Base-by-base conservation (phyloP, 2,329 filamentous ascomycete species). In the Ciborinia camelliae region DNA sequence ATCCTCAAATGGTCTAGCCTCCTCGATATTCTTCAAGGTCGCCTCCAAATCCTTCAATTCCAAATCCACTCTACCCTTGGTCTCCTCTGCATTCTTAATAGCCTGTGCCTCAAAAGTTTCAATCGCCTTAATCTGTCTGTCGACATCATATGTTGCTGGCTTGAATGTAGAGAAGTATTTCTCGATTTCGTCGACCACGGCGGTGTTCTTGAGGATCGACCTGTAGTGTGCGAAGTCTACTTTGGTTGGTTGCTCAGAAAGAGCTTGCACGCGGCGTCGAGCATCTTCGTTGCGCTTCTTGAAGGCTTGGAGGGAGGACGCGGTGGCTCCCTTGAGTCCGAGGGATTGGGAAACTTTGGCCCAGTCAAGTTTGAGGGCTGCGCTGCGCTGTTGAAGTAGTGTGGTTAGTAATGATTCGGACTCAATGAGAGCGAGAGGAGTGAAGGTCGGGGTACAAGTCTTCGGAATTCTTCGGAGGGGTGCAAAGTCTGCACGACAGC, bases 221-320 rank as follows among this genome's bases (percentile, higher is more conserved):
- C 93, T 92, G 90, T 98, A 99, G 81, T 94, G 86, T 73, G 86
- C 80, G 82, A 99, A 98, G 85, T 99, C 92, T 81, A 99, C 87
- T 66, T 86, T 86, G 76, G 92, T 91, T 71, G 94, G 83, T 78
- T 90, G 88, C 81, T 97, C 92, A 70, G 86, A 88, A 66, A 99
- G 91, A 69, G 86, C 75, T 80, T 90, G 87, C 68, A 99, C 85
- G 82, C 94, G 94, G 84, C 95, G 94, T 81, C 94, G 93, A 77
- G 92, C 94, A 79, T 97, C 93, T 79, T 99, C 95, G 85, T 98
- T 97, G 83, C 95, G 93, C 88, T 97, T 95, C 88, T 99, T 99
- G 90, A 99, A 99, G 72, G 91, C 86, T 79, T 94, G 90, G 68
- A 99, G 92, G 68, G 94, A 90, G 75, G 89, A 82, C 73, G 91